A percentile compares a stretch with the other conserved stretches of the same genome.
Evolutionary conservation across 2,329 filamentous ascomycete species (phyloP).

Genomic region (Penicillium oxalicum): DNA sequence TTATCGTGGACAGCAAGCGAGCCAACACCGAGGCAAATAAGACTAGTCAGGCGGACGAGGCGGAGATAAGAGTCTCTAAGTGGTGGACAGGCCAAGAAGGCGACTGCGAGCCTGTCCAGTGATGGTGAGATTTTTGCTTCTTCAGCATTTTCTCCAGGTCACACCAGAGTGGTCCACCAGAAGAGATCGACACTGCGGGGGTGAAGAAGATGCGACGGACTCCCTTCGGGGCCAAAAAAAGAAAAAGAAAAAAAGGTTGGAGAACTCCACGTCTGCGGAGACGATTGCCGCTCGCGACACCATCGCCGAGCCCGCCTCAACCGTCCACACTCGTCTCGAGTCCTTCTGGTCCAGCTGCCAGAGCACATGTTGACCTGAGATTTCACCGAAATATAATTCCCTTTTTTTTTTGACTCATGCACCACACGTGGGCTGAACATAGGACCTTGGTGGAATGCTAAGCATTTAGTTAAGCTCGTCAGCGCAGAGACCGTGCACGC

Average conservation of each 20-base stretch:
- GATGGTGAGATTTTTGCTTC: background rate
- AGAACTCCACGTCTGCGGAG: background rate
- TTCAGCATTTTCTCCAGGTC: background rate
- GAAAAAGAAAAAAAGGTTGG: too few species aligned
- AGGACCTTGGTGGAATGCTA: background rate
- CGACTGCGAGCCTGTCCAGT: background rate
- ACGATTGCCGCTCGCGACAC: background rate
- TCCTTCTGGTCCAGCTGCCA: background rate
- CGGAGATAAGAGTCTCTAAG: slow-evolving; percentile 1
- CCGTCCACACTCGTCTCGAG: background rate
- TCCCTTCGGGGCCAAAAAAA: background rate
- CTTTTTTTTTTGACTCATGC: background rate
- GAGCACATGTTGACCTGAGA: background rate
- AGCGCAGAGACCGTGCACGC: background rate
- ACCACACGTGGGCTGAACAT: background rate
- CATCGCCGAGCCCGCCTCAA: background rate
- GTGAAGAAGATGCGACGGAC: slow-evolving; percentile 1
- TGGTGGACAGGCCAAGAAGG: background rate
- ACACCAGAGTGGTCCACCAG: too few species aligned
- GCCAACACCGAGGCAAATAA: too few species aligned
- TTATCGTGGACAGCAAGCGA: too few species aligned
- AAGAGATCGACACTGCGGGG: slow-evolving; percentile 9
- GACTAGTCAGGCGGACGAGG: background rate
- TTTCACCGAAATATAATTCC: background rate
- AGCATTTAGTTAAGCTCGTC: background rate